Evolutionary conservation across 768 basidiomycete genomes (phyloP).

Genomic region (Termitomyces sp.): DNA sequence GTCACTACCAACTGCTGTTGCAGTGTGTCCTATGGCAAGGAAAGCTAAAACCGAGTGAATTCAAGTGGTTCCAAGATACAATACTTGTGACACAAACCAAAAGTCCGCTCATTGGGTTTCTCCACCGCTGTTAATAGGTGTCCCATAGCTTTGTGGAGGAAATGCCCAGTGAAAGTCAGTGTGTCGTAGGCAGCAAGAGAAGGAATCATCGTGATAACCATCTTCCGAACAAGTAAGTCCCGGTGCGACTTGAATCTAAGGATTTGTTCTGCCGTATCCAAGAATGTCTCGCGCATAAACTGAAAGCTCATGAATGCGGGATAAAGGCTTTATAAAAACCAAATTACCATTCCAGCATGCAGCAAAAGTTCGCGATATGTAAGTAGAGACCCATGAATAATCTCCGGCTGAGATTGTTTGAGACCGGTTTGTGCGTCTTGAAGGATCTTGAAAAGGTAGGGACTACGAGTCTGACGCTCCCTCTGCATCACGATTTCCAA

Average conservation of each 20-base stretch:
- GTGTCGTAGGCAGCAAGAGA: constrained; percentile 93
- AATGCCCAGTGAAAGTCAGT: constrained; percentile 85
- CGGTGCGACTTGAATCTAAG: constrained; percentile 83
- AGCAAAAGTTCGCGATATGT: constrained; percentile 89
- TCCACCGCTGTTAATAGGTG: constrained; percentile 85
- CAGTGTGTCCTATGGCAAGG: constrained; percentile 94
- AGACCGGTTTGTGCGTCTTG: constrained; percentile 83
- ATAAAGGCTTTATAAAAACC: neutral
- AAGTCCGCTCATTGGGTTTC: constrained; percentile 83
- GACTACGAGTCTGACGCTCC: constrained; percentile 59
- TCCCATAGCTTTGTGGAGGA: constrained; percentile 90
- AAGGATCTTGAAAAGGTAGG: constrained; percentile 76
- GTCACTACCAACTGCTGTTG: constrained; percentile 84
- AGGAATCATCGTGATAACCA: constrained; percentile 94
- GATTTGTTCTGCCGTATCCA: constrained; percentile 86
- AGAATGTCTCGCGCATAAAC: constrained; percentile 87
- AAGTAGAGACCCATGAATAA: constrained; percentile 88
- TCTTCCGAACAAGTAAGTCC: constrained; percentile 84
- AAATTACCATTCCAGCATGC: constrained; percentile 88
- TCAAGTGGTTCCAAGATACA: constrained; percentile 1
- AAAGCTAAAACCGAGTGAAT: constrained; percentile 56
- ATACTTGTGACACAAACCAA: constrained; percentile 48
- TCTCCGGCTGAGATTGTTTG: constrained; percentile 75
- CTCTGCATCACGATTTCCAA: constrained; percentile 79
- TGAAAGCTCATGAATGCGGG: constrained; percentile 20